These are phyloP conservation scores for Penicillium freii DNA, from an alignment of 2,329 filamentous ascomycete species.

Conservation along the genomic window DNA sequence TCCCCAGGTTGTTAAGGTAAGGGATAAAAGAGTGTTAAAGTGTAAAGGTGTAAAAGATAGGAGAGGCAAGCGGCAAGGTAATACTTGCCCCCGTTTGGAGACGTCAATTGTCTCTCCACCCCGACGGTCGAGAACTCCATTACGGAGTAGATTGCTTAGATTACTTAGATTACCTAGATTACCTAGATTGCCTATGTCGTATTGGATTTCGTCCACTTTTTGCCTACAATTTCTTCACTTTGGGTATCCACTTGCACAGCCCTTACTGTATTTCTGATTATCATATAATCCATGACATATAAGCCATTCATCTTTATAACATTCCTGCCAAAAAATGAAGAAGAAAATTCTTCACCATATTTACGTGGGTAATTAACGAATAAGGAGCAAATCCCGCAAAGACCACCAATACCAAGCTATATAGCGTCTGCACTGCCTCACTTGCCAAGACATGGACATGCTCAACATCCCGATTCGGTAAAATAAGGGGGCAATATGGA, in stretches of 20 bases:
- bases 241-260: background rate
- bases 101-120: background rate
- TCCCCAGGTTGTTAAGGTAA: background rate
- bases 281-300: no score
- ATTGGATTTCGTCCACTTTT: background rate
- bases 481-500: background rate
- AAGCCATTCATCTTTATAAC: no score
- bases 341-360: background rate
- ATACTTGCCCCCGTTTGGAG: background rate
- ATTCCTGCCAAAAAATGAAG: background rate
- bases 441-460: constrained; percentile 9
- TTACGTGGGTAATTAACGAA: background rate
- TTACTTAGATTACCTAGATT: no score
- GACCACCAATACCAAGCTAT: constrained; percentile 8
- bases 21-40: background rate
- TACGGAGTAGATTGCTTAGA: no score
- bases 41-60: background rate
- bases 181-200: no score
- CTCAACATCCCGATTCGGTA: background rate
- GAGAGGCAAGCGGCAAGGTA: constrained; percentile 4
- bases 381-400: background rate
- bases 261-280: background rate
- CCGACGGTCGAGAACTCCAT: background rate
- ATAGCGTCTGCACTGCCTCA: constrained; percentile 35
- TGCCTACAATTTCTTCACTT: background rate